A percentile compares a stretch with the other conserved stretches of the same genome.
Conservation (phyloP, 23 red algal species). For the Gracilaria domingensis region DNA sequence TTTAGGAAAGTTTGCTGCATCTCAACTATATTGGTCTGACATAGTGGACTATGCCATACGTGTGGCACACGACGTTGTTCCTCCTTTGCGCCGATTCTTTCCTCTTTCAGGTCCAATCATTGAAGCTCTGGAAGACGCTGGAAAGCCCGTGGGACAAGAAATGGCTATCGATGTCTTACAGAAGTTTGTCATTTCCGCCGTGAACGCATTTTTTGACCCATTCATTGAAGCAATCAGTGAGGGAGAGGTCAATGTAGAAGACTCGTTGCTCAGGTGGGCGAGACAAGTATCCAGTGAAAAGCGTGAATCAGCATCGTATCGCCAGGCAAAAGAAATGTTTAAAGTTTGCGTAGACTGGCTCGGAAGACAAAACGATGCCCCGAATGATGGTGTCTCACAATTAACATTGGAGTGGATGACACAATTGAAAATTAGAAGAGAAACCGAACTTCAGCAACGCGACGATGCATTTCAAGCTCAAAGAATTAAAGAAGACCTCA, state of each 20-base stretch:
- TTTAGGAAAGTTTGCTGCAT: conserved; percentile 4
- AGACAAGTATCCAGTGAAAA: not conserved
- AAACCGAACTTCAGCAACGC: not conserved
- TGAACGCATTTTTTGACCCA: conserved; percentile 18
- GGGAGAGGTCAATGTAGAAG: not conserved
- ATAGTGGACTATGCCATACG: conserved; percentile 18
- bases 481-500: not conserved
- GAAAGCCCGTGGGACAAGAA: conserved; percentile 27
- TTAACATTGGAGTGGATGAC: conserved; percentile 3
- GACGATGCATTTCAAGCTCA: conserved; percentile 4
- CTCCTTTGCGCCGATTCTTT: conserved; percentile 36
- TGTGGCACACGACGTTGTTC: conserved; percentile 35
- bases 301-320: not conserved
- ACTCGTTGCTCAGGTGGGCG: not conserved
- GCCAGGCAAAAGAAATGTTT: conserved; percentile 39
- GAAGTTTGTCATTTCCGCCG: conserved; percentile 20
- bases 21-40: conserved; percentile 30
- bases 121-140: conserved; percentile 37
- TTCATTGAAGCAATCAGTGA: not conserved
- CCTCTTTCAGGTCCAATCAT: conserved; percentile 35
- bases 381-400: conserved; percentile 22
- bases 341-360: conserved; percentile 18
- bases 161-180: conserved; percentile 7
- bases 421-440: conserved; percentile 1
- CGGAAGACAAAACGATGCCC: conserved; percentile 8